phyloP scores from a whole-genome alignment of 2,329 filamentous ascomycete genomes.

The Diaporthe helianthi region DNA sequence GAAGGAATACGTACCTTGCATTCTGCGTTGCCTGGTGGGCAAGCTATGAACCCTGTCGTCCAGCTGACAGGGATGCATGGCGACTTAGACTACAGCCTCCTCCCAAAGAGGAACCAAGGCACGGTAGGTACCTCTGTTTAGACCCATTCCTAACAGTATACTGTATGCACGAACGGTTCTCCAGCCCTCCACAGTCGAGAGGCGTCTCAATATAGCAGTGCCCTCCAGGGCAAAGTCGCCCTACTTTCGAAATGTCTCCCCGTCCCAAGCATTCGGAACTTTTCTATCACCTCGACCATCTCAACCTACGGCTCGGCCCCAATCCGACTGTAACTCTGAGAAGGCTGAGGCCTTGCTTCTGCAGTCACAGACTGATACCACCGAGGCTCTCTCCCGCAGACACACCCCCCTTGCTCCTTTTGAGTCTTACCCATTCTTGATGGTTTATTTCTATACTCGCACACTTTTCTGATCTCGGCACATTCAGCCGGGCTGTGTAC shows the following conservation, averaged over 20 bases:
- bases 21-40: slow-evolving; percentile 32
- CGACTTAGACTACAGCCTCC: slow-evolving; percentile 39
- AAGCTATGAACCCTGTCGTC: slow-evolving; percentile 35
- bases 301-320: slow-evolving; percentile 40
- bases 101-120: slow-evolving; percentile 33
- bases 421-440: slow-evolving; percentile 39
- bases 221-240: slow-evolving; percentile 44
- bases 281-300: slow-evolving; percentile 41
- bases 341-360: slow-evolving; percentile 46
- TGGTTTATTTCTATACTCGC: slow-evolving; percentile 44
- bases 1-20: slow-evolving; percentile 39
- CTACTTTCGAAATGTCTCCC: slow-evolving; percentile 44
- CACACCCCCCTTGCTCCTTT: slow-evolving; percentile 38
- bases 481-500: slow-evolving; percentile 54
- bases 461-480: slow-evolving; percentile 44
- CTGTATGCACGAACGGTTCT: slow-evolving; percentile 31
- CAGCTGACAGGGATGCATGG: slow-evolving; percentile 40
- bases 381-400: slow-evolving; percentile 31
- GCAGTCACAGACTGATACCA: slow-evolving; percentile 35
- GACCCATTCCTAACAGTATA: slow-evolving; percentile 29
- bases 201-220: slow-evolving; percentile 52
- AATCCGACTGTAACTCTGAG: slow-evolving; percentile 42
- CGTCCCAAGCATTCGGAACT: slow-evolving; percentile 47
- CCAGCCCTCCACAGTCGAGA: slow-evolving; percentile 40
- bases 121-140: slow-evolving; percentile 32